Evolutionary conservation across 2,329 filamentous ascomycete genomes (phyloP), one percentile per base, ranked within the genome.

Genomic region (Ophiocordyceps australis): DNA sequence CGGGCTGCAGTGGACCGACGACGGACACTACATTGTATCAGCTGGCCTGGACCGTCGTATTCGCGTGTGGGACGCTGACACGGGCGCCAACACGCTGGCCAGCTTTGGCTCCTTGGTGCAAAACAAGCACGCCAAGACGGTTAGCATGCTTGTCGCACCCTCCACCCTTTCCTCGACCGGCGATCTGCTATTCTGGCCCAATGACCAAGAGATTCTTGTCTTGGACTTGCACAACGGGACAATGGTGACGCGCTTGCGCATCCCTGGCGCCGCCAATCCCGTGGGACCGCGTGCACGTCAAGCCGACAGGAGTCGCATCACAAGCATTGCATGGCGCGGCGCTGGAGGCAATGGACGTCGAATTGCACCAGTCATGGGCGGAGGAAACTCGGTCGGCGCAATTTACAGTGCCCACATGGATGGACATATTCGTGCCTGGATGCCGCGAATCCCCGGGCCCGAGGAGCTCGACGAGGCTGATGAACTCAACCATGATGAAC

Each of bases 351-450:
- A 64, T 14, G 62, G 63, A 10, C 54, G 55, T 2, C 60, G 59
- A 4, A 58, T 58, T 6, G 71, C 69, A 0, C 45, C 74, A 2
- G 72, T 76, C 35, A 64, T 67, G 55, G 65, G 65, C 4, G 65
- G 64, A 3, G 53, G 46, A 3, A 65, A 59, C 32, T 56, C 55
- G 13, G 36, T 58, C 5, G 65, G 65, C 1, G 61, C 55, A 7
- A 41, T 94, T 30, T 91, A 82, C 50, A 89, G 81, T 27, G 76
- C 73, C 3, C 82, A 93, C 40, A 61, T 74, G 4, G 82, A 94
- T 43, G 86, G 86, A 0, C 75, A 74, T 27, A 86, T 95, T 30
- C 65, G 76, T 23, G 67, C 68, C 4, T 94, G 86, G 83, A 61
- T 63, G 37, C 77, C 80, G 3, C 54, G 56, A 19, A 50, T 68